These are phyloP conservation scores for Nitzschia putrida DNA, from an alignment of 108 stramenopile species.

Conservation along the genomic window DNA sequence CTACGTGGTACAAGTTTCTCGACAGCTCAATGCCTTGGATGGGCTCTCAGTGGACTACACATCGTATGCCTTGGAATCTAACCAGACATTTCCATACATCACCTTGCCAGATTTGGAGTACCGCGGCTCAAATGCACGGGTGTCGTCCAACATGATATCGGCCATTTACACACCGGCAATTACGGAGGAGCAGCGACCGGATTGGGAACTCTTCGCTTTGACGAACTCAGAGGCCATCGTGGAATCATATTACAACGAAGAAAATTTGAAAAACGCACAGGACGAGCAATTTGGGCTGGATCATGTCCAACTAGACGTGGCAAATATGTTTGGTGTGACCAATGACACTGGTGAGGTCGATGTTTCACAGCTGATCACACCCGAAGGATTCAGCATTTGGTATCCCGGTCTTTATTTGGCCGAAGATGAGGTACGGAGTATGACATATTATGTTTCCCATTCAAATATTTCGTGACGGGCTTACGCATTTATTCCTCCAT, in stretches of 20 bases:
- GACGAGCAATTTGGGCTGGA: not conserved
- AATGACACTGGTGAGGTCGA: not conserved
- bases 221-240: not conserved
- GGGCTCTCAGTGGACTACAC: not conserved
- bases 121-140: conserved; percentile 1
- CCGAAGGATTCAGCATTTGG: too few relatives aligned
- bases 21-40: not conserved
- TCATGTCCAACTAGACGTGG: too few relatives aligned
- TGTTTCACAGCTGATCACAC: too few relatives aligned
- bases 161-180: not conserved
- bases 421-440: conserved; percentile 1
- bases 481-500: not conserved
- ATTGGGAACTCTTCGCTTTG: conserved; percentile 17
- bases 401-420: not conserved
- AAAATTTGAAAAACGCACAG: not conserved
- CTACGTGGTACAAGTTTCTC: not conserved
- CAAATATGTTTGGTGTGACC: not conserved
- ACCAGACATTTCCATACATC: not conserved
- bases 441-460: not conserved
- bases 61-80: not conserved
- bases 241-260: not conserved
- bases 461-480: too few relatives aligned
- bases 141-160: not conserved
- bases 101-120: conserved; percentile 5
- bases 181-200: not conserved